These are phyloP conservation scores for Populus hybrid DNA, from an alignment of 441 rosid genomes.

Conservation along the genomic window DNA sequence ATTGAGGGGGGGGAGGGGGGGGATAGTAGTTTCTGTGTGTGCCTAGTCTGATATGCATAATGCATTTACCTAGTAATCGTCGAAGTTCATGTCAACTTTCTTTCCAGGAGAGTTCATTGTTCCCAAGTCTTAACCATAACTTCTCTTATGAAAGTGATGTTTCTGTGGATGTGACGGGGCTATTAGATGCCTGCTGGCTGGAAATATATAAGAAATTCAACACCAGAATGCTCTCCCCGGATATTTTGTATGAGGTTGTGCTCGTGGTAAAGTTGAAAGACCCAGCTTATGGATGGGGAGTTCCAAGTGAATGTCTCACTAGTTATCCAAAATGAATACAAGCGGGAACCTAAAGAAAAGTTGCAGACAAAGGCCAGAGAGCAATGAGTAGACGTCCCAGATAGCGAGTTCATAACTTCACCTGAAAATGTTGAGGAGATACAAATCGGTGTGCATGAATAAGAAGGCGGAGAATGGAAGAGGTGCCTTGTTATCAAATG, in stretches of 20 bases:
- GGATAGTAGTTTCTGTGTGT: too few relatives aligned
- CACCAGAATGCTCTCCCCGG: constrained; percentile 43
- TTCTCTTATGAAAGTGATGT: constrained; percentile 26
- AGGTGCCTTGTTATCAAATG: constrained; percentile 61
- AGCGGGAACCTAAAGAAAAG: constrained; percentile 32
- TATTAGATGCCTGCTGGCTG: constrained; percentile 65
- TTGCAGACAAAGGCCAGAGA: constrained; percentile 34
- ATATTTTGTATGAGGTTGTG: constrained; percentile 38
- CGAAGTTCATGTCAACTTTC: too few relatives aligned
- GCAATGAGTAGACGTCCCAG: constrained; percentile 52
- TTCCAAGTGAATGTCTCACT: constrained; percentile 48
- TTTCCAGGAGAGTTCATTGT: neutral
- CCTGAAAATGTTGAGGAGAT: constrained; percentile 38
- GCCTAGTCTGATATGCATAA: too few relatives aligned
- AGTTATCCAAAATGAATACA: constrained; percentile 41
- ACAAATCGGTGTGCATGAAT: constrained; percentile 48
- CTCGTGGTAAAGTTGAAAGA: constrained; percentile 46
- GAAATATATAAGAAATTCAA: constrained; percentile 42
- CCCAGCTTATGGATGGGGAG: constrained; percentile 48
- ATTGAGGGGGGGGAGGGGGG: too few relatives aligned
- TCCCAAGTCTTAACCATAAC: neutral
- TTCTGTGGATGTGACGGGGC: constrained; percentile 33
- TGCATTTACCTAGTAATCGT: too few relatives aligned
- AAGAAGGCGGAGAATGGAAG: constrained; percentile 54
- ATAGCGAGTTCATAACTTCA: constrained; percentile 44